A percentile compares a stretch with the other conserved stretches of the same genome.
Evolutionary conservation across 805 yeast genomes (phyloP).

Genomic region (Torulaspora delbrueckii): DNA sequence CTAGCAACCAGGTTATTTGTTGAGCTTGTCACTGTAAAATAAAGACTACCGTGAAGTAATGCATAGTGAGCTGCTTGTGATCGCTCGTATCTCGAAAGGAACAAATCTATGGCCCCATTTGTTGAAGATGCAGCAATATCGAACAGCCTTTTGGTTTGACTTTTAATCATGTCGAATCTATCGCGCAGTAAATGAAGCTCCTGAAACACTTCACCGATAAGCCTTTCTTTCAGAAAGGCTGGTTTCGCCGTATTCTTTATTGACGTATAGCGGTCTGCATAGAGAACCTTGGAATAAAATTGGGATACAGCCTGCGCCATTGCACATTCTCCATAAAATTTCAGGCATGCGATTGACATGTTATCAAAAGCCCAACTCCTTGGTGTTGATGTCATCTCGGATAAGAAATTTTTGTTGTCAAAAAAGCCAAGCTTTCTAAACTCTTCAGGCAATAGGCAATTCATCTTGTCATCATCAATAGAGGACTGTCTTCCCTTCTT

Average conservation of each 20-base stretch:
- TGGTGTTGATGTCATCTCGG: constrained; percentile 12
- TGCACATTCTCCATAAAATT: constrained; percentile 23
- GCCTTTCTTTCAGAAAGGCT: constrained; percentile 12
- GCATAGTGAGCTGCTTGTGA: constrained; percentile 15
- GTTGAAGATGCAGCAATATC: constrained; percentile 14
- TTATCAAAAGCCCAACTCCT: constrained; percentile 15
- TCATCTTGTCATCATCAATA: constrained; percentile 22
- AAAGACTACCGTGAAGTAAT: constrained; percentile 16
- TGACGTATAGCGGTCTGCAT: constrained; percentile 27
- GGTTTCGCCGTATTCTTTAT: constrained; percentile 27
- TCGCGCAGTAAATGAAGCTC: constrained; percentile 13
- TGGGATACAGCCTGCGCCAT: constrained; percentile 17
- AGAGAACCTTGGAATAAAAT: constrained; percentile 23
- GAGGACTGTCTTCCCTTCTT: constrained; percentile 22
- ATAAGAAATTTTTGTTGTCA: constrained; percentile 20
- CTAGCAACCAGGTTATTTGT: constrained; percentile 24
- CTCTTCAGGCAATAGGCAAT: constrained; percentile 25
- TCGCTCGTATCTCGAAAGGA: constrained; percentile 11
- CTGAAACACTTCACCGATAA: constrained; percentile 20
- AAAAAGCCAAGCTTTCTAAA: constrained; percentile 26
- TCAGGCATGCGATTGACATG: constrained; percentile 12
- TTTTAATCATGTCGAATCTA: constrained; percentile 21
- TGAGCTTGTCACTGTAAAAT: constrained; percentile 14
- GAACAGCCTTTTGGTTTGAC: constrained; percentile 20
- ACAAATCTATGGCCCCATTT: not conserved